Evolutionary conservation across 106 monocot genomes (phyloP), one percentile per base, ranked within the genome.

Genomic region (Cymbidium sinense): DNA sequence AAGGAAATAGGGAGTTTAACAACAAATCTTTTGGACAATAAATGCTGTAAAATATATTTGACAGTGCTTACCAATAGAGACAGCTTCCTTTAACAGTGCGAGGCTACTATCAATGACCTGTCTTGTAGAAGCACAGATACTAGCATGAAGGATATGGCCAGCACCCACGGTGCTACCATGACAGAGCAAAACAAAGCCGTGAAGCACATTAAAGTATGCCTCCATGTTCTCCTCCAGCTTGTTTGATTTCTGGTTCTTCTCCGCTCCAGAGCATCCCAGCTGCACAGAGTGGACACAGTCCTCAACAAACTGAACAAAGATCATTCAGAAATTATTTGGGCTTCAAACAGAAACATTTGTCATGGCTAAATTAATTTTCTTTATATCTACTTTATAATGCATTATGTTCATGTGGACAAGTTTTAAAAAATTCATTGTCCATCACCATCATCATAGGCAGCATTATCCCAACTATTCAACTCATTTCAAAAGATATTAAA

Each of bases 241-340:
- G 82, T 78, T 77, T 82, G 1, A 81, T 81, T 80, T 98, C 83
- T 72, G 89, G 86, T 55, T 79, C 33, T 69, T 85, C 91, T 76
- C 87, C n/a, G n/a, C 82, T 82, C 88, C 89, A 98, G 71, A 98
- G 85, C 88, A 94, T 91, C 76, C 94, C 96, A 88, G 88, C 96
- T 98, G 88, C 37, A 87, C 1, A 50, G 47, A 61, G 70, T 30
- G 70, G 20, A 64, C 47, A 75, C 17, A 37, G 7, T 20, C 36
- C 18, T 39, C 39, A 23, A 27, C 19, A n/a, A n/a, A n/a, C n/a
- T n/a, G n/a, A n/a, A n/a, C n/a, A 65, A 43, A 62, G 65, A 44
- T 70, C 25, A 6, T 7, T 36, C 0, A 70, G 69, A 43, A 13
- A 64, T 37, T 35, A 20, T 33, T 52, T 17, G 33, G 25, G 1